Evolutionary conservation across 1,284 basidiomycete genomes (phyloP).

Genomic region (Inonotus hispidus): DNA sequence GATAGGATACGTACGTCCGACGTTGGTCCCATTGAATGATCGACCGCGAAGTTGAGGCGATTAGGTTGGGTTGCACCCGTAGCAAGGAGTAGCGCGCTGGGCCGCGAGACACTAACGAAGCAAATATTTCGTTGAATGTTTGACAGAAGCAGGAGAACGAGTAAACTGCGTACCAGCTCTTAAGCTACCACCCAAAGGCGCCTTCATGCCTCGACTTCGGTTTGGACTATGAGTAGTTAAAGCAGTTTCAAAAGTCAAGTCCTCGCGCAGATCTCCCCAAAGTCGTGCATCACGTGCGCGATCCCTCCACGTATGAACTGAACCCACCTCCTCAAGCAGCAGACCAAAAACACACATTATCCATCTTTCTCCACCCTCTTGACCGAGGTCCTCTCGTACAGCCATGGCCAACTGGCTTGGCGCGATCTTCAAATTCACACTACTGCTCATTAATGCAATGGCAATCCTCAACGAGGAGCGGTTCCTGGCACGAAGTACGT

Average conservation of each 20-base stretch:
- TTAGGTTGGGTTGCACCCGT: conserved; percentile 20
- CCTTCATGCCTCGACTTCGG: not conserved
- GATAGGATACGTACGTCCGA: conserved; percentile 10
- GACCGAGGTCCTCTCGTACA: conserved; percentile 21
- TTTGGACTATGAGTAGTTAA: not conserved
- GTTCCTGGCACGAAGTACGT: conserved; percentile 88
- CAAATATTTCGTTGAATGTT: not conserved
- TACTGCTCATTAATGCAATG: conserved; percentile 89
- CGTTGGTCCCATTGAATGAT: conserved; percentile 31
- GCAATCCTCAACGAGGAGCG: conserved; percentile 94
- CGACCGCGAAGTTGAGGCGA: conserved; percentile 27
- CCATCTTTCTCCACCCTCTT: not conserved
- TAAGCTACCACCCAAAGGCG: conserved; percentile 7
- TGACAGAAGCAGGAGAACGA: not conserved
- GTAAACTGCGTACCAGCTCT: conserved; percentile 6
- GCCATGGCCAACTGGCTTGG: conserved; percentile 38
- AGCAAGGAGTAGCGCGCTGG: conserved; percentile 6
- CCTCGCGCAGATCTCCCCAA: too few species aligned
- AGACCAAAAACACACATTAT: too few species aligned
- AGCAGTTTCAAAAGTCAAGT: not conserved
- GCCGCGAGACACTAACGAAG: conserved; percentile 10
- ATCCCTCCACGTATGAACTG: not conserved
- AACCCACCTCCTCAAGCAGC: too few species aligned
- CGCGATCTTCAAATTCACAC: conserved; percentile 62
- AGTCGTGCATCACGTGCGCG: conserved; percentile 3